Conservation (phyloP, 352 stramenopile genomes). For the Pythium grandisporangium region DNA sequence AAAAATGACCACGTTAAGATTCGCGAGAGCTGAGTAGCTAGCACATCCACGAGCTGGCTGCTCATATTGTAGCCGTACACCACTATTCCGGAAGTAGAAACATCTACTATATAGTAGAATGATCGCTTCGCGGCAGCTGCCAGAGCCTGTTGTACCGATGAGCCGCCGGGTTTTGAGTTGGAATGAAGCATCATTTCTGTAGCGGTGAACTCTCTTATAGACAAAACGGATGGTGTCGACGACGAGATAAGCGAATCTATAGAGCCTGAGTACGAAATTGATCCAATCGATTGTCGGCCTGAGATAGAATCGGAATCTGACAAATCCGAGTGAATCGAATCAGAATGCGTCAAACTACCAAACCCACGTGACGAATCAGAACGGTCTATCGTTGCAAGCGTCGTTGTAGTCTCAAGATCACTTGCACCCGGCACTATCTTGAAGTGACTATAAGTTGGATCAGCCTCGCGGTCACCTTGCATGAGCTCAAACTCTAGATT, state of each 20-base stretch:
- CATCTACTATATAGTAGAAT: conserved; percentile 68
- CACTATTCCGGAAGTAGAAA: conserved; percentile 46
- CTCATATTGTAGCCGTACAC: conserved; percentile 82
- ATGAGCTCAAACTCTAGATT: too few relatives aligned
- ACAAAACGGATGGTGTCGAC: conserved; percentile 2
- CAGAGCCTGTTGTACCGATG: conserved; percentile 1
- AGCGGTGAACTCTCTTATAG: conserved; percentile 29
- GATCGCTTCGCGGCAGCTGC: conserved; percentile 20
- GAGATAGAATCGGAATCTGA: conserved; percentile 56
- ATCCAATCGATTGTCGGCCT: conserved; percentile 22
- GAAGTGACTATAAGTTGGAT: too few relatives aligned
- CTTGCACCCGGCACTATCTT: too few relatives aligned
- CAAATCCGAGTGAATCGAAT: conserved; percentile 67
- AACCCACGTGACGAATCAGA: too few relatives aligned
- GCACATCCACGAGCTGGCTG: conserved; percentile 35
- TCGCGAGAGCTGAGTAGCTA: conserved; percentile 40
- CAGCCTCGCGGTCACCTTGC: too few relatives aligned
- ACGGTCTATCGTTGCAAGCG: too few relatives aligned
- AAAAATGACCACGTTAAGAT: conserved; percentile 69
- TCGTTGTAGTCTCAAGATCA: too few relatives aligned
- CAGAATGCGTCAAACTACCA: conserved; percentile 18
- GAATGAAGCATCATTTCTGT: conserved; percentile 46
- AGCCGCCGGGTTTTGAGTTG: conserved; percentile 6
- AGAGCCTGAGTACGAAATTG: conserved; percentile 7
- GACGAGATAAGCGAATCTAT: conserved; percentile 9